Conservation (phyloP, 192 early-diverging fungal genomes). For the Haplosporangium gracile region DNA sequence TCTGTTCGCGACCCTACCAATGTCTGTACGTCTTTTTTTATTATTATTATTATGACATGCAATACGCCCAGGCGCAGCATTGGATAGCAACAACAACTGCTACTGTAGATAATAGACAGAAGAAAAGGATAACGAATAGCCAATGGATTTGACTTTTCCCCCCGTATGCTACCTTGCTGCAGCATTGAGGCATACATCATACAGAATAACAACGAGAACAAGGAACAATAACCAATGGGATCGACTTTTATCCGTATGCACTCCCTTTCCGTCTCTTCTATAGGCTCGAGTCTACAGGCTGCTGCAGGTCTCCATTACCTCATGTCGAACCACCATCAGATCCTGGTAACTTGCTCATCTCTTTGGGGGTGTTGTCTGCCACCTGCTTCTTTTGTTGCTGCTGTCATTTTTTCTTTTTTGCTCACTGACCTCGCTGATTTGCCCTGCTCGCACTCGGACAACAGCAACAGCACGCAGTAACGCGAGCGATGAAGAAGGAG, state of each 20-base stretch:
- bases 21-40: constrained; percentile 28
- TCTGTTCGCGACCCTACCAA: constrained; percentile 49
- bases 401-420: background rate
- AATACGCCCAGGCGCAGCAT: too few relatives aligned
- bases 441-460: too few relatives aligned
- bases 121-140: background rate
- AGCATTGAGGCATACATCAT: too few relatives aligned
- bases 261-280: background rate
- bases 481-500: background rate
- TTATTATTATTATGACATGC: background rate
- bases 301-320: constrained; percentile 64
- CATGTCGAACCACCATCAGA: constrained; percentile 68
- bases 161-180: too few relatives aligned
- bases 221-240: constrained; percentile 1
- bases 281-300: constrained; percentile 62
- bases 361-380: too few relatives aligned
- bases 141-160: background rate
- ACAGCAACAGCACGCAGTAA: background rate
- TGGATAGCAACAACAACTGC: background rate
- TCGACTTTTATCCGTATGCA: background rate
- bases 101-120: background rate
- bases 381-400: background rate
- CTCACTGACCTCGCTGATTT: background rate
- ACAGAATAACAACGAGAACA: background rate
- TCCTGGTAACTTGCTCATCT: constrained; percentile 53